Conservation (phyloP, 2,329 filamentous ascomycete species). For the Fusarium fracticaudum region DNA sequence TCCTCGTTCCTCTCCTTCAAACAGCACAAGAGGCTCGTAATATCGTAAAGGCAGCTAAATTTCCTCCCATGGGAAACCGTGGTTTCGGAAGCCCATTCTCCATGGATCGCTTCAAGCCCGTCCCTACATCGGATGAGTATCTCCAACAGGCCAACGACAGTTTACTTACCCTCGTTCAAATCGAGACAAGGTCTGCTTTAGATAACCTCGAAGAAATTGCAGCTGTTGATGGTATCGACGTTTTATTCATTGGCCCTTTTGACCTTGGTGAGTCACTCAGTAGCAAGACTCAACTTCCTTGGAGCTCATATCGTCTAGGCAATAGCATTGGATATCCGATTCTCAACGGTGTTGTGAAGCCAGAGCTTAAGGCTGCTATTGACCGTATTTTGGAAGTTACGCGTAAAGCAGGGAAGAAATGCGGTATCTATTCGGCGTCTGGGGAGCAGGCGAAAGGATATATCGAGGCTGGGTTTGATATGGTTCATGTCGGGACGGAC, state of each 20-base stretch:
- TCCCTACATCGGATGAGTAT: slow-evolving; percentile 11
- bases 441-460: background rate
- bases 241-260: slow-evolving; percentile 3
- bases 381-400: background rate
- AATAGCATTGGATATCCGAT: slow-evolving; percentile 15
- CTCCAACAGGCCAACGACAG: slow-evolving; percentile 11
- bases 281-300: accelerated
- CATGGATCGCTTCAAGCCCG: slow-evolving; percentile 12
- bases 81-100: slow-evolving; percentile 11
- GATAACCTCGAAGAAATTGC: slow-evolving; percentile 8
- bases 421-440: background rate
- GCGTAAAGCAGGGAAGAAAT: slow-evolving; percentile 3
- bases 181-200: slow-evolving; percentile 5
- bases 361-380: background rate
- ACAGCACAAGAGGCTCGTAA: slow-evolving; percentile 8
- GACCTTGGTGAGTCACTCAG: background rate
- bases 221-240: background rate
- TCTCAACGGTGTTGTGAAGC: background rate
- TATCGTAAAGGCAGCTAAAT: slow-evolving; percentile 8
- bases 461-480: slow-evolving; percentile 1
- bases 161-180: slow-evolving; percentile 9
- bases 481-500: slow-evolving; percentile 10
- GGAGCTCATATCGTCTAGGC: background rate
- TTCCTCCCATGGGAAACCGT: slow-evolving; percentile 10
- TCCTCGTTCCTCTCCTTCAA: slow-evolving; percentile 2